Evolutionary conservation across 2,329 filamentous ascomycete species (phyloP), one percentile per base, ranked within the genome.

Genomic region (Trichocomaceae sp.): DNA sequence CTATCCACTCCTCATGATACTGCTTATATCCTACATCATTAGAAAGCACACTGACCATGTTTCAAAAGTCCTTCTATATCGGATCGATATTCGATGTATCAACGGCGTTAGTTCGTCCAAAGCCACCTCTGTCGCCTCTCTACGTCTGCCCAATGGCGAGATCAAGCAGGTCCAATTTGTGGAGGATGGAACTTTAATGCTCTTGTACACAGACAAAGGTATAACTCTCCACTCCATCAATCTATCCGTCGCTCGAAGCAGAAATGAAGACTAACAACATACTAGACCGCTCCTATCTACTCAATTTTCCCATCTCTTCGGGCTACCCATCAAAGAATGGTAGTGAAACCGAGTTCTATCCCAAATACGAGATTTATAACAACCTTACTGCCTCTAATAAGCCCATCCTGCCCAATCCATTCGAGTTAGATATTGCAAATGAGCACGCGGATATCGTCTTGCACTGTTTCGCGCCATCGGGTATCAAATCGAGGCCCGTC

Each of bases 151-250:
- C 42, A 56, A 63, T 10, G 72, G 72, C 15, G 64, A 66, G 23
- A 66, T 74, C 15, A 67, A 82, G 19, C 85, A 90, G 64, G 68
- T 86, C 13, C 84, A 85, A 64, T 89, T 90, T 63, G 77, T 88
- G 44, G 78, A 86, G 61, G 81, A 86, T 54, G 69, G 77, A 12
- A 76, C 73, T 0, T 66, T 90, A 1, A 75, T 90, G 52, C 61
- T 88, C 1, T 76, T 90, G 1, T 80, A 79, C 69, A 64, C 66
- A 44, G 63, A 66, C 33, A 54, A 59, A 20, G 63, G 71, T 71
- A 23, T 41, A 17, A 15, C 29, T 33, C 33, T 29, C 23, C 17
- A 5, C 45, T 19, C 13, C 33, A 9, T 29, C 5, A 45, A 29
- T 29, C 5, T n/a, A n/a, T n/a, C n/a, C n/a, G 10, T 29, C 26